These are phyloP conservation scores for Vickermania ingenoplastis DNA, from an alignment of 208 protist genomes.

Conservation along the genomic window DNA sequence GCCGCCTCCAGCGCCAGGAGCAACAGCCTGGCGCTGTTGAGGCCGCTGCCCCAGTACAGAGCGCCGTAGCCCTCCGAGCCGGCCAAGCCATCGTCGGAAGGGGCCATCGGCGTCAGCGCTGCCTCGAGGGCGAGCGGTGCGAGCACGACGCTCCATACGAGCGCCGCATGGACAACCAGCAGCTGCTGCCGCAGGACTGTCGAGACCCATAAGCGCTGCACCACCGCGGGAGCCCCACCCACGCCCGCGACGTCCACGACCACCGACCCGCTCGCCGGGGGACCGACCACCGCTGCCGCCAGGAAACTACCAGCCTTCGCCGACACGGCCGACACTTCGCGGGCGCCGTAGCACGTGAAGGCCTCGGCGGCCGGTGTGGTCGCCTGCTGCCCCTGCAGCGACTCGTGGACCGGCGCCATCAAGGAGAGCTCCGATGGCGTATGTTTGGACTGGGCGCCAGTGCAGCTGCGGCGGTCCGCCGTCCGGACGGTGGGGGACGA, in stretches of 20 bases:
- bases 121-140: conserved; percentile 24
- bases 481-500: neutral
- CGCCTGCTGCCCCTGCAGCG: neutral
- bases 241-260: too few species aligned
- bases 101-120: too few species aligned
- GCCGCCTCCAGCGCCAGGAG: neutral
- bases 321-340: neutral
- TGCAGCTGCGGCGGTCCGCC: neutral
- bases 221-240: neutral
- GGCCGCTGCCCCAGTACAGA: neutral
- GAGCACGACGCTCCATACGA: conserved; percentile 18
- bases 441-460: neutral
- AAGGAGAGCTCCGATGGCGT: neutral
- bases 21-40: neutral
- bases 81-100: neutral
- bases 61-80: neutral
- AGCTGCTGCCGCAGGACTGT: conserved; percentile 33
- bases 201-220: conserved; percentile 33
- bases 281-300: neutral
- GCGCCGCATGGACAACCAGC: conserved; percentile 19
- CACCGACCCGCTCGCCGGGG: too few species aligned
- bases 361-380: neutral
- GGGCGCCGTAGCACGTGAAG: neutral
- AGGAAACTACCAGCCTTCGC: too few species aligned
- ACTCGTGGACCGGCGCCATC: neutral